Conservation (phyloP, 108 stramenopile species). For the Nitzschia sp. region DNA sequence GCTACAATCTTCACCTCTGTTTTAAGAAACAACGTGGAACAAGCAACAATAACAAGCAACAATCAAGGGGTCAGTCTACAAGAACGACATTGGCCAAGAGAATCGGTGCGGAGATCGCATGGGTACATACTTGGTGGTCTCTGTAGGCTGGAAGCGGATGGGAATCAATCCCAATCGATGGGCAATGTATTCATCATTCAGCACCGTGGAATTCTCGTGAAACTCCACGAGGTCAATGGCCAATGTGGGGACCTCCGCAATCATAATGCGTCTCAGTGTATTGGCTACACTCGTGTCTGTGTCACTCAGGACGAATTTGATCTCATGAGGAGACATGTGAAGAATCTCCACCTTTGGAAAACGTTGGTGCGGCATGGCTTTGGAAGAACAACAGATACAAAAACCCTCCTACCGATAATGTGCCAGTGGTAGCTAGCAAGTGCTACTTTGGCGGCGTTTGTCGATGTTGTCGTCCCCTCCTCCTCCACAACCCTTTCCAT, state of each 20-base stretch:
- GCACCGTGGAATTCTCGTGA: constrained; percentile 87
- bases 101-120: neutral
- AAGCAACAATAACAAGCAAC: neutral
- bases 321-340: constrained; percentile 69
- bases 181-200: constrained; percentile 97
- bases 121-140: constrained; percentile 56
- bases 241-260: constrained; percentile 94
- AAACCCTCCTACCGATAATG: too few relatives aligned
- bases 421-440: too few relatives aligned
- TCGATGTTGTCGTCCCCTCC: too few relatives aligned
- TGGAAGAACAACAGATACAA: too few relatives aligned
- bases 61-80: neutral
- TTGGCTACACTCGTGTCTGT: constrained; percentile 96
- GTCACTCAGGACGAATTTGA: constrained; percentile 89
- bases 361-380: constrained; percentile 82
- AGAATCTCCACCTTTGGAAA: constrained; percentile 84
- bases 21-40: neutral
- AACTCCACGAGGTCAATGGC: constrained; percentile 96
- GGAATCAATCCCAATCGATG: constrained; percentile 97
- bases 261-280: constrained; percentile 93
- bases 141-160: constrained; percentile 67
- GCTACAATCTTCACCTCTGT: constrained; percentile 64
- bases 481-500: too few relatives aligned
- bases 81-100: neutral
- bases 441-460: too few relatives aligned